Evolutionary conservation across 208 protist species (phyloP), one percentile per base, ranked within the genome.

Genomic region (Trichomonas gallinae): DNA sequence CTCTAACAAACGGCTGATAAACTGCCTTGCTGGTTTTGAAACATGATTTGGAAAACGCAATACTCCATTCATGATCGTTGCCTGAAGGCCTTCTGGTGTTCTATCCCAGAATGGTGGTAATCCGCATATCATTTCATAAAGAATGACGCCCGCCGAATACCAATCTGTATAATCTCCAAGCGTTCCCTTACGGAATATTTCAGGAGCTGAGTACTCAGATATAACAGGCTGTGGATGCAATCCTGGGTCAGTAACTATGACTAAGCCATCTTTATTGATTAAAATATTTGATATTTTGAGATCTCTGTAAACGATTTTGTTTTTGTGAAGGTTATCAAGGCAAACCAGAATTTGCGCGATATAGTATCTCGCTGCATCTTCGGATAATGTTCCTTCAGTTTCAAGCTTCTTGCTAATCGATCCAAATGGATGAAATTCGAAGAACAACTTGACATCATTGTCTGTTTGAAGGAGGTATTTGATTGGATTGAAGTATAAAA

Each of bases 111-210:
- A 98, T 85, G 98, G 98, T 63, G 98, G 98, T 85, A 96, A 40
- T 0, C 98, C 98, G 42, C 97, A 98, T 21, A 98, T 81, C 98
- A 98, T 98, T 96, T 98, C 98, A 97, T 97, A 98, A 45, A 98
- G 63, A 17, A 98, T 96, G 9, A 98, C 98, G 58, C 98, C 98
- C 9, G 98, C 96, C 42, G 96, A 96, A 98, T 98, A 97, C 96
- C 96, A 97, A 96, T 97, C 97, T 45, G 97, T 96, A 72, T 72
- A 51, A 82, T 97, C 97, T 26, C 42, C 51, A 58, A 97, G 48
- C 34, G 45, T 40, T n/a, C 11, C 15, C 0, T 21, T 72, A 26
- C 31, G 26, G n/a, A 97, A 58, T 10, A 97, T 40, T 91, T 97
- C 97, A 9, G 97, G 97, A 1, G 97, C 97, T 6, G 98, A 17